Conservation (phyloP, 345 rosid species). For the Lepidium aucheri region DNA sequence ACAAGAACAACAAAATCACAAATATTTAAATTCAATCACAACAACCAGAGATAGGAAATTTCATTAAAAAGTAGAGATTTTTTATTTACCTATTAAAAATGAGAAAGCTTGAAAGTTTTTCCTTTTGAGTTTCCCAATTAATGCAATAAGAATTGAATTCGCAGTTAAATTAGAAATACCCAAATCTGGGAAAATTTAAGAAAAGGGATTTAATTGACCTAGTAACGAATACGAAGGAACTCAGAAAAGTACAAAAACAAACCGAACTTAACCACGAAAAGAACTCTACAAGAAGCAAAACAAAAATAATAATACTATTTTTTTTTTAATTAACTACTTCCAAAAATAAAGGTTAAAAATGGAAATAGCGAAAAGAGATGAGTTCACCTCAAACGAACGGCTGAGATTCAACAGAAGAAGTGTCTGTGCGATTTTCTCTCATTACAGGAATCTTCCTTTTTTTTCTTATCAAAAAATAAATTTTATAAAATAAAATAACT, state of each 20-base stretch:
- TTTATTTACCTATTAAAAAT: neutral
- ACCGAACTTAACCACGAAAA: slow-evolving; percentile 27
- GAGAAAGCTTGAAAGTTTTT: neutral
- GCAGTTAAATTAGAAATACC: slow-evolving; percentile 23
- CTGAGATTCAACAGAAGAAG: slow-evolving; percentile 7
- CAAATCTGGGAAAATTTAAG: slow-evolving; percentile 22
- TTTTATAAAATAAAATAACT: neutral
- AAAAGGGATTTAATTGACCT: slow-evolving; percentile 21
- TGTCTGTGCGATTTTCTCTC: neutral
- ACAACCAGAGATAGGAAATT: neutral
- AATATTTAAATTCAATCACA: neutral
- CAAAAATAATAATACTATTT: neutral
- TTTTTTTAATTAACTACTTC: neutral
- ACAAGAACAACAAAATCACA: neutral
- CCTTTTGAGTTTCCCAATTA: neutral
- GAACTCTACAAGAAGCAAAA: neutral
- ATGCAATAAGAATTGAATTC: slow-evolving; percentile 19
- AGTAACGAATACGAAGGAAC: slow-evolving; percentile 20
- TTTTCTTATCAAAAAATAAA: neutral
- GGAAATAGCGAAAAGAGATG: slow-evolving; percentile 12
- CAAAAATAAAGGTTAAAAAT: neutral
- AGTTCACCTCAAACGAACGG: slow-evolving; percentile 24
- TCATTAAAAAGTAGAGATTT: neutral
- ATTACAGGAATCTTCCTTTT: neutral
- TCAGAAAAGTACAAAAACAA: neutral